Percentiles rank a stretch among this genome's conserved stretches.
phyloP scores from a whole-genome alignment of 768 basidiomycete genomes.

The Russula dissimulans region DNA sequence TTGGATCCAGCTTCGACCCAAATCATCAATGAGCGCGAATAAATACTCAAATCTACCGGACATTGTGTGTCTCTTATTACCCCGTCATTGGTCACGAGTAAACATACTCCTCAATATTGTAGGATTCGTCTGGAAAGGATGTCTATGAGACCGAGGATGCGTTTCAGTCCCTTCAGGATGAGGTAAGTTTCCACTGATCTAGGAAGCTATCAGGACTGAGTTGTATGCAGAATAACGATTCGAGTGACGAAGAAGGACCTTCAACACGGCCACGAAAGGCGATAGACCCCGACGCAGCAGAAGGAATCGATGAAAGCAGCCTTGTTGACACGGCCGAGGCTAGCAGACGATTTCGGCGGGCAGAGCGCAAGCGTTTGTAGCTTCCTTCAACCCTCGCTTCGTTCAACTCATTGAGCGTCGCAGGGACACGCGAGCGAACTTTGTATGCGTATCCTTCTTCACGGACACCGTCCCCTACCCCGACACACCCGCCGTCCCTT shows the following conservation, averaged over 20 bases:
- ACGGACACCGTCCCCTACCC: constrained; percentile 40
- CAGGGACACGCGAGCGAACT: constrained; percentile 34
- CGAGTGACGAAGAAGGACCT: constrained; percentile 55
- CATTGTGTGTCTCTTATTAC: constrained; percentile 48
- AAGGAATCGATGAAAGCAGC: constrained; percentile 62
- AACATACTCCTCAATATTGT: neutral
- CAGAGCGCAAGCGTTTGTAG: constrained; percentile 47
- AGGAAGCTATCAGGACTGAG: neutral
- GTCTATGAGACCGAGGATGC: constrained; percentile 88
- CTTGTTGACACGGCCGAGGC: constrained; percentile 62
- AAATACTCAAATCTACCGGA: constrained; percentile 91
- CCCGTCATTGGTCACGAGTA: neutral
- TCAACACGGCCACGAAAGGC: constrained; percentile 35
- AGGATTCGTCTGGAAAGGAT: constrained; percentile 82
- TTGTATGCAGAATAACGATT: constrained; percentile 41
- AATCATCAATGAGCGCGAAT: constrained; percentile 26
- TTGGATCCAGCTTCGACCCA: neutral
- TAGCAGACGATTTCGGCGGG: constrained; percentile 57
- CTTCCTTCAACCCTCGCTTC: neutral
- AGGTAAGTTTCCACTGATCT: constrained; percentile 34
- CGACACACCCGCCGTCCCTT: constrained; percentile 27
- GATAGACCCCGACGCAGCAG: constrained; percentile 35
- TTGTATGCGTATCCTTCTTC: constrained; percentile 67
- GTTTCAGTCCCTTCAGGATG: constrained; percentile 42
- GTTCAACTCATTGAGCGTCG: constrained; percentile 30